Percentiles rank a stretch among this genome's conserved stretches.
These are phyloP conservation scores for Neocatenulostroma microsporum DNA, from an alignment of 2,329 filamentous ascomycete species.

Conservation along the genomic window DNA sequence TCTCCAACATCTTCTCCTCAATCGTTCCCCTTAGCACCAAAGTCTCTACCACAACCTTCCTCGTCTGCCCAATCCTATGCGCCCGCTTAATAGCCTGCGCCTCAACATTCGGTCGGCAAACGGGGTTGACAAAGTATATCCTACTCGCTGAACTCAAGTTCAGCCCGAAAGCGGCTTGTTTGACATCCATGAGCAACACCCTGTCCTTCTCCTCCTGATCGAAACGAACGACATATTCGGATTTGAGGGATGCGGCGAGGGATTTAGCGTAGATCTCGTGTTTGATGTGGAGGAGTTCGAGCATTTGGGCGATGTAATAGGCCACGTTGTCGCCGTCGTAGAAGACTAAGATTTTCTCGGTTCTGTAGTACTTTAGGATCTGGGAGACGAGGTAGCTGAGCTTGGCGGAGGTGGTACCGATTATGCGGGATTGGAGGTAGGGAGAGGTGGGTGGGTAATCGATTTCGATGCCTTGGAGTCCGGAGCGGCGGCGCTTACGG, in stretches of 20 bases:
- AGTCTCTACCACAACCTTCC: constrained; percentile 75
- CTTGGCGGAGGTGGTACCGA: constrained; percentile 81
- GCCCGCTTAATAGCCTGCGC: constrained; percentile 88
- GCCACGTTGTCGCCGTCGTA: constrained; percentile 84
- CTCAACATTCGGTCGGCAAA: constrained; percentile 75
- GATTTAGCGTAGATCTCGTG: constrained; percentile 61
- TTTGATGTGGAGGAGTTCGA: constrained; percentile 62
- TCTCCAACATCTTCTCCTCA: constrained; percentile 73
- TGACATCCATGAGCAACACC: constrained; percentile 85
- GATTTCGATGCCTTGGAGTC: constrained; percentile 4
- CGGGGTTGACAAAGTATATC: constrained; percentile 83
- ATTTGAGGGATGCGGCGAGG: constrained; percentile 53
- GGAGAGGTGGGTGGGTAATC: constrained; percentile 36
- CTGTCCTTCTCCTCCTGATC: constrained; percentile 61
- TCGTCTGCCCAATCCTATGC: constrained; percentile 75
- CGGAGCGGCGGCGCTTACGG: constrained; percentile 8
- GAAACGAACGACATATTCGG: constrained; percentile 72
- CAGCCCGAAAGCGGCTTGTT: constrained; percentile 77
- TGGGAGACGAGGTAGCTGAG: constrained; percentile 74
- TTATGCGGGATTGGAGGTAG: constrained; percentile 53
- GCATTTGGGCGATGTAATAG: constrained; percentile 72
- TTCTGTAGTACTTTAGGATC: constrained; percentile 57
- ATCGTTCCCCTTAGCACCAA: constrained; percentile 71
- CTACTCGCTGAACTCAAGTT: constrained; percentile 77
- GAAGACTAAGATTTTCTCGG: constrained; percentile 86